These are phyloP conservation scores for Dissophora ornata DNA, from an alignment of 192 early-diverging fungal genomes.

Conservation along the genomic window DNA sequence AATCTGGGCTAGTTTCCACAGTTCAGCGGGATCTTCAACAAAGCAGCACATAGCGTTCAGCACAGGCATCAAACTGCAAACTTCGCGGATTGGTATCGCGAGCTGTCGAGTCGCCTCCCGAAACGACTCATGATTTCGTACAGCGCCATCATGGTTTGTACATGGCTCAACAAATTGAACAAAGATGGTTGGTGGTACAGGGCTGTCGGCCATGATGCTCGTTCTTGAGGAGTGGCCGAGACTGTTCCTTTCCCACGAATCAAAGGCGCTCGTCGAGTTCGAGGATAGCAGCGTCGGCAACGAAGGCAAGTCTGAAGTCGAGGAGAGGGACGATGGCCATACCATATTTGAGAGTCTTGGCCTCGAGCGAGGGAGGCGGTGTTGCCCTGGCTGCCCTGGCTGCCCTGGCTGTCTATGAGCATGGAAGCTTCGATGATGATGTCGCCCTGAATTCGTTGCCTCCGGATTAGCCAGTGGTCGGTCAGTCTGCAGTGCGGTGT, in stretches of 20 bases:
- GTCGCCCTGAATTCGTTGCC: not conserved
- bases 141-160: not conserved
- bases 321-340: not conserved
- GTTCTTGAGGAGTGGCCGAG: not conserved
- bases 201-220: not conserved
- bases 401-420: not conserved
- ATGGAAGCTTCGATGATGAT: slow-evolving; percentile 18
- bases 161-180: slow-evolving; percentile 8
- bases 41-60: slow-evolving; percentile 21
- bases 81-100: slow-evolving; percentile 7
- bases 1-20: slow-evolving; percentile 7
- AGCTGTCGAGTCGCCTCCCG: slow-evolving; percentile 5
- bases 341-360: not conserved
- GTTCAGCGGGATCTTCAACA: slow-evolving; percentile 3
- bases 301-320: not conserved
- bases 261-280: not conserved
- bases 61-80: slow-evolving; percentile 21
- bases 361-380: not conserved
- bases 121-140: slow-evolving; percentile 16
- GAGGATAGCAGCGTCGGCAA: too few species aligned
- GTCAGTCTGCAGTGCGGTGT: too few species aligned
- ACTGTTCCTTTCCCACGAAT: not conserved
- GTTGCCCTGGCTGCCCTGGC: too few species aligned
- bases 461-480: not conserved
- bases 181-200: slow-evolving; percentile 6